Evolutionary conservation across 352 stramenopile genomes (phyloP).

Genomic region (Thraustotheca clavata): DNA sequence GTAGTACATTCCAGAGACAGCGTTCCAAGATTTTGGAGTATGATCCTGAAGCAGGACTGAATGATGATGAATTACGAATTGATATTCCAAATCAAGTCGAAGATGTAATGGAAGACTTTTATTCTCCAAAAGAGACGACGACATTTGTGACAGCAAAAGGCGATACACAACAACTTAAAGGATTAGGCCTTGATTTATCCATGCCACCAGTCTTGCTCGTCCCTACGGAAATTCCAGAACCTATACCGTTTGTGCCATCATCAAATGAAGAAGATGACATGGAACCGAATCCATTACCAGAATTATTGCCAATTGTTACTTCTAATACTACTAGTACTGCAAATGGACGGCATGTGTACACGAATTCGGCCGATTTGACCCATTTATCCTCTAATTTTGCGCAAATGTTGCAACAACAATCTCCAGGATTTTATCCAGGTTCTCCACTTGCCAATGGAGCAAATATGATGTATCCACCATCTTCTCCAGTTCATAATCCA

Average conservation of each 20-base stretch:
- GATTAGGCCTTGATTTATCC: conserved; percentile 14
- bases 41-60: neutral
- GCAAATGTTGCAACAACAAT: neutral
- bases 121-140: neutral
- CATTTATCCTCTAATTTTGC: conserved; percentile 11
- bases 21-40: neutral
- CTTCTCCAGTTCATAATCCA: conserved; percentile 7
- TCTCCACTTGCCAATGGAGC: neutral
- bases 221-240: neutral
- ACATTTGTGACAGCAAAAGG: conserved; percentile 6
- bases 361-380: conserved; percentile 16
- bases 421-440: neutral
- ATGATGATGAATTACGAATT: too few relatives aligned
- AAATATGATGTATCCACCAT: neutral
- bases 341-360: neutral
- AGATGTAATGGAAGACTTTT: conserved; percentile 3
- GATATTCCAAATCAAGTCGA: neutral
- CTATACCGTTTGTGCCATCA: neutral
- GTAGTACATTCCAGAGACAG: conserved; percentile 2
- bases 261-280: conserved; percentile 3
- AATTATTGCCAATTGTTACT: conserved; percentile 1
- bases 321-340: neutral
- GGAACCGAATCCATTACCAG: conserved; percentile 12
- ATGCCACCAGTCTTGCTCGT: neutral
- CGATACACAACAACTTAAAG: neutral